Evolutionary conservation across 1,284 basidiomycete species (phyloP), one percentile per base, ranked within the genome.

Genomic region (Fistulinella cinereoalba): DNA sequence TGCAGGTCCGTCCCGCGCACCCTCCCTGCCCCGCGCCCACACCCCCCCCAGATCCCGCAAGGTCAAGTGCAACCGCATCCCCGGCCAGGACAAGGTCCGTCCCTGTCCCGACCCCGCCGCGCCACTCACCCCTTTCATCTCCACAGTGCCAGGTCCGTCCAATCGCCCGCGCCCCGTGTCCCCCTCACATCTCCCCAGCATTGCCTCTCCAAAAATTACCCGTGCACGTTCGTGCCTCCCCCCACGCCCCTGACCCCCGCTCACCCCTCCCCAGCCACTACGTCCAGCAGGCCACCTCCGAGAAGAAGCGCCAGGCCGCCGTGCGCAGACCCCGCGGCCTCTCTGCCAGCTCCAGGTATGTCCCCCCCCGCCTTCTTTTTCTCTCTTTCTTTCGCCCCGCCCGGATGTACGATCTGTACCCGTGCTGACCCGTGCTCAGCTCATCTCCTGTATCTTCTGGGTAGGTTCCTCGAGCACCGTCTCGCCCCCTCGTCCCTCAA

Each of bases 261-360:
- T 60, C 59, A 55, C 52, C 21, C 24, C 41, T 41, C 28, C 47
- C 22, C 60, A 88, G 87, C 52, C 84, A 89, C 60, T 81, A 71
- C 60, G 83, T 89, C 28, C 87, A 90, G 61, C 86, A 88, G 66
- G 85, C 84, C 21, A 89, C 87, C 4, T 83, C 77, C 63, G 85
- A 88, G 71, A 87, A 87, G 74, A 88, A 88, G 64, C 83, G 87
- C 50, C 71, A 69, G 50, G 69, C 76, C 29, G 62, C 75, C 36
- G 72, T 69, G 52, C 77, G 85, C 53, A 74, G 84, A 62, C 81
- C 85, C 19, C 78, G 83, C 56, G 77, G 81, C 56, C 65, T 77
- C 39, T 69, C 77, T 41, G 68, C 68, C 27, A 68, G 67, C 41
- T 60, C 71, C 24, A 76, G 71, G 75, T 80, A 63, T 50, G 73